phyloP scores from a whole-genome alignment of 164 flowering plant genomes.

The Santalum album region DNA sequence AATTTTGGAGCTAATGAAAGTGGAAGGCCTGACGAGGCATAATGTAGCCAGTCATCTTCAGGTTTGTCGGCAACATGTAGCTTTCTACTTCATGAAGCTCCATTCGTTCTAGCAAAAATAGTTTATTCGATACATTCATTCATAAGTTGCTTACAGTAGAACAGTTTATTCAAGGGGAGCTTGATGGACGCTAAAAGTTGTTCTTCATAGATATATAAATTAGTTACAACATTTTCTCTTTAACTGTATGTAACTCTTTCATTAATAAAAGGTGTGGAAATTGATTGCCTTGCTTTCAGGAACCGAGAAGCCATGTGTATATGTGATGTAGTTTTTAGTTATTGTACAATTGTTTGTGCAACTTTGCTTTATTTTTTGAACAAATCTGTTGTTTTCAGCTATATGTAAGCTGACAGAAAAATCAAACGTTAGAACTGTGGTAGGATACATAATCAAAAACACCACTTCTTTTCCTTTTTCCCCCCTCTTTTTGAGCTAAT shows the following conservation, averaged over 20 bases:
- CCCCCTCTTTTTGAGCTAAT: too few species aligned
- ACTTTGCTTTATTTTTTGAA: too few species aligned
- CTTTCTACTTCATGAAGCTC: background rate
- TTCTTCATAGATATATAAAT: background rate
- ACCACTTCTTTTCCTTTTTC: too few species aligned
- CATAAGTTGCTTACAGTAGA: background rate
- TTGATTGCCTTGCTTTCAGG: background rate
- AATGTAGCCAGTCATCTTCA: conserved; percentile 91
- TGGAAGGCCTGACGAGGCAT: conserved; percentile 75
- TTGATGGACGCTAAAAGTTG: background rate
- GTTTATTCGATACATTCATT: background rate
- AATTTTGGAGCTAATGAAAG: conserved; percentile 75
- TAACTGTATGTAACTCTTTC: background rate
- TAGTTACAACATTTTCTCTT: background rate
- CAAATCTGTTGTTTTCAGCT: too few species aligned
- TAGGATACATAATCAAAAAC: too few species aligned
- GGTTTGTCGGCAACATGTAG: conserved; percentile 27
- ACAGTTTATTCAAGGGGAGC: background rate
- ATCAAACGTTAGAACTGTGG: too few species aligned
- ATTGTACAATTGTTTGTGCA: too few species aligned
- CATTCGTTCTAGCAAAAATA: background rate
- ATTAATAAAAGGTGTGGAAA: background rate
- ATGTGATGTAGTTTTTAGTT: too few species aligned
- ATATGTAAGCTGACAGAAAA: too few species aligned
- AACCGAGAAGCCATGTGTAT: background rate